Conservation (phyloP, 805 yeast species). For the Candida methanosorbosa region DNA sequence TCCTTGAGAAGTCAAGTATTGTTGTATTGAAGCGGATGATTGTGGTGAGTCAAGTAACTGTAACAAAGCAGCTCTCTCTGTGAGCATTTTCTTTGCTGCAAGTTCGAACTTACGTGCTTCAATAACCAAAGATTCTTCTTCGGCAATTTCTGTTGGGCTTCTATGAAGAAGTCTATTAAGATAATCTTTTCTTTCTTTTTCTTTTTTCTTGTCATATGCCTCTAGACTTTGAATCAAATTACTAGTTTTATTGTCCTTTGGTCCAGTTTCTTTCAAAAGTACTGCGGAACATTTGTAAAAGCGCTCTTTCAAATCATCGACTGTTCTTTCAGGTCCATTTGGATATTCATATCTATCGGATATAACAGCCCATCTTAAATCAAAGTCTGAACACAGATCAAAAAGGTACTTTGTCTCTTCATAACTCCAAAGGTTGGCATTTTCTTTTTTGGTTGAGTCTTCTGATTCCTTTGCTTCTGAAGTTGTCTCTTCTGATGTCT, state of each 20-base stretch:
- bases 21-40: slow-evolving; percentile 63
- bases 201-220: slow-evolving; percentile 60
- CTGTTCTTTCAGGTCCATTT: slow-evolving; percentile 37
- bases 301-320: slow-evolving; percentile 80
- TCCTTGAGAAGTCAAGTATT: slow-evolving; percentile 80
- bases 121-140: slow-evolving; percentile 87
- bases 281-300: slow-evolving; percentile 63
- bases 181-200: slow-evolving; percentile 72
- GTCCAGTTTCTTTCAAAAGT: slow-evolving; percentile 35
- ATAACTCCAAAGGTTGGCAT: slow-evolving; percentile 48
- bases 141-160: slow-evolving; percentile 95
- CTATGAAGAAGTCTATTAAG: slow-evolving; percentile 68
- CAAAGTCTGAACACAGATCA: slow-evolving; percentile 49
- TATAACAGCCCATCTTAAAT: slow-evolving; percentile 64
- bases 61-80: slow-evolving; percentile 72
- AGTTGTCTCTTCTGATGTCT: not conserved
- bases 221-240: slow-evolving; percentile 51
- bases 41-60: slow-evolving; percentile 84
- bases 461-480: slow-evolving; percentile 9
- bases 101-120: slow-evolving; percentile 91
- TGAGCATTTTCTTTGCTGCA: slow-evolving; percentile 80
- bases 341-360: slow-evolving; percentile 46
- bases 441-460: slow-evolving; percentile 23
- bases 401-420: slow-evolving; percentile 78
- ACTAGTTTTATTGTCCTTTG: slow-evolving; percentile 32